Evolutionary conservation across 1,139 yeast species (phyloP), one percentile per base, ranked within the genome.

Genomic region (Yamadazyma blattariae): DNA sequence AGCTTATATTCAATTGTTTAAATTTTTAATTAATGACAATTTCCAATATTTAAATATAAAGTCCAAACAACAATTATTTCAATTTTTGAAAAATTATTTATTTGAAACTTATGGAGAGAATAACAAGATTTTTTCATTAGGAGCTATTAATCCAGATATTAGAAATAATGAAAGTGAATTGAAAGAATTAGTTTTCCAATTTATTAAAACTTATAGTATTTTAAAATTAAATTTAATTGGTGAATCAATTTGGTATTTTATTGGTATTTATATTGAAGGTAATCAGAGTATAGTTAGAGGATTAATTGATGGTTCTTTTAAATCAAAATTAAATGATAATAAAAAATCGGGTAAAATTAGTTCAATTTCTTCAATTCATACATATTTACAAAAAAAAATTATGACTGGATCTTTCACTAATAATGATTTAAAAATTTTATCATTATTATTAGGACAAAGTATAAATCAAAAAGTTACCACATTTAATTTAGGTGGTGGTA

Each of bases 111-210:
- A 79, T 3, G 74, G 68, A 16, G 90, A 84, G 44, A 60, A 74
- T 27, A 67, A 73, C 7, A 76, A 73, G 52, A 69, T 82, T 5
- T 71, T 82, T 33, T 79, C 88, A 1, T 57, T 84, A 32, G 94
- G 92, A 2, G 74, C 79, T 20, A 77, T 79, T 31, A 84, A 84
- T 48, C 80, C 82, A 4, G 87, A 81, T 37, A 84, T 84, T 27
- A 60, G 66, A 22, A 60, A 61, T 32, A 81, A 81, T 48, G 71
- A 79, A 25, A 61, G 63, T 10, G 39, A 54, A 3, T 55, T 84
- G 29, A 66, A 79, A 47, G 54, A 64, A 0, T 66, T 71, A 50
- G 74, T 82, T 2, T 76, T 82, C 38, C 70, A 67, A 27, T 60
- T 77, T 38, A 59, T 82, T 20, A 74, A 73, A 42, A 56, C 55